Evolutionary conservation across 1,139 yeast genomes (phyloP).

Genomic region (Yamadazyma taylorii): DNA sequence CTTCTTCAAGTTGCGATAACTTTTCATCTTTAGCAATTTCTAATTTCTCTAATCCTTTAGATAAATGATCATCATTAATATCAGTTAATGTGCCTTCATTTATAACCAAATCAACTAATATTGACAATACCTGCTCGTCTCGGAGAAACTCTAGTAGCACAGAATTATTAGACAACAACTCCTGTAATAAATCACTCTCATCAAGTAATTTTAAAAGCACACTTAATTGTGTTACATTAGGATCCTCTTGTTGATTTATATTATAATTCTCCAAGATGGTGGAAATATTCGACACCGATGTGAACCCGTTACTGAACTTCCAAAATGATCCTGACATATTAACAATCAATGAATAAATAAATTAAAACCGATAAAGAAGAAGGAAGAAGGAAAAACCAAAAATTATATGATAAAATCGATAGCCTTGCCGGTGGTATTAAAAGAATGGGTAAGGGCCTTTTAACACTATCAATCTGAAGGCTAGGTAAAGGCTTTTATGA

Average conservation of each 20-base stretch:
- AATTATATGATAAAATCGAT: too few species aligned
- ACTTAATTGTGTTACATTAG: conserved; percentile 10
- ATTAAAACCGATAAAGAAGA: too few species aligned
- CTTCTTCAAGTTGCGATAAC: conserved; percentile 10
- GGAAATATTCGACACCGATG: conserved; percentile 72
- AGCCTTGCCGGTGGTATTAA: too few species aligned
- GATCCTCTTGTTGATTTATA: conserved; percentile 28
- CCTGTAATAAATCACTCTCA: conserved; percentile 84
- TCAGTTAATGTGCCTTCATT: conserved; percentile 32
- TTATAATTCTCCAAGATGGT: conserved; percentile 63
- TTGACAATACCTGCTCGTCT: conserved; percentile 65
- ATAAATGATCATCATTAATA: conserved; percentile 1
- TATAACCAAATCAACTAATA: conserved; percentile 68
- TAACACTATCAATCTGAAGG: too few species aligned
- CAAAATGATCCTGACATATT: conserved; percentile 84
- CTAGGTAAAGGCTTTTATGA: too few species aligned
- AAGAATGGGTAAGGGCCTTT: too few species aligned
- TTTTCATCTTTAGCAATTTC: conserved; percentile 7
- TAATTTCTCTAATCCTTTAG: conserved; percentile 7
- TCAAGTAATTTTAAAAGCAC: conserved; percentile 70
- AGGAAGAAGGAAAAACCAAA: too few species aligned
- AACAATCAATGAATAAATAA: too few species aligned
- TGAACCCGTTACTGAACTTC: conserved; percentile 86
- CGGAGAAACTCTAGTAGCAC: conserved; percentile 78
- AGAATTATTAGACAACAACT: conserved; percentile 78